phyloP scores from a whole-genome alignment of 1,139 yeast species.

The Komagataea norvegica region DNA sequence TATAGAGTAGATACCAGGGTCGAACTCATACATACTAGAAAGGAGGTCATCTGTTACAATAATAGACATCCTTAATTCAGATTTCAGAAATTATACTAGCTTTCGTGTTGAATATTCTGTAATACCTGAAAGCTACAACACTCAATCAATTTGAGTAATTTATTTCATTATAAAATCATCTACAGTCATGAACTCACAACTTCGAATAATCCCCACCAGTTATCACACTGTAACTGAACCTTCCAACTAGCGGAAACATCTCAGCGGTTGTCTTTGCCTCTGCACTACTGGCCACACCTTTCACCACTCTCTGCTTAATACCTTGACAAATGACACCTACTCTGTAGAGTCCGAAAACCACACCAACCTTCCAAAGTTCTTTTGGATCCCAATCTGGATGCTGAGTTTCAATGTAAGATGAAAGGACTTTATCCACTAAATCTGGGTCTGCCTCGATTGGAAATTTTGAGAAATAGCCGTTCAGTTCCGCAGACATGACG shows the following conservation, averaged over 20 bases:
- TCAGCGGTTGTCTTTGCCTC: slow-evolving; percentile 44
- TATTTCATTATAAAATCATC: no score
- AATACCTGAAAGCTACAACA: no score
- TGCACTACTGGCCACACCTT: slow-evolving; percentile 59
- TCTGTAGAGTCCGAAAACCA: slow-evolving; percentile 55
- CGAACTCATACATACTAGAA: no score
- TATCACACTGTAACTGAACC: slow-evolving; percentile 27
- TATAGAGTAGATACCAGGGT: no score
- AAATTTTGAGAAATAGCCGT: slow-evolving; percentile 21
- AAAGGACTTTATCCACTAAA: slow-evolving; percentile 20
- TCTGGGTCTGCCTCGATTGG: slow-evolving; percentile 13
- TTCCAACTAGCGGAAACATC: slow-evolving; percentile 43
- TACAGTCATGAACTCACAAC: slow-evolving; percentile 6
- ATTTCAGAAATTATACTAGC: no score
- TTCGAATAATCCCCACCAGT: slow-evolving; percentile 6
- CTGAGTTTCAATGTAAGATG: slow-evolving; percentile 13
- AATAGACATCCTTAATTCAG: no score
- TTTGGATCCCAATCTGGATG: slow-evolving; percentile 35
- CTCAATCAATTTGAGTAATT: no score
- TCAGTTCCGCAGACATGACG: slow-evolving; percentile 38
- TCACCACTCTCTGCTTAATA: slow-evolving; percentile 54
- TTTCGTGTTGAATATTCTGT: no score
- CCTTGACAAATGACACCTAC: slow-evolving; percentile 64
- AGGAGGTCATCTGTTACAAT: no score
- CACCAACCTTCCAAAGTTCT: slow-evolving; percentile 51